Conservation (phyloP, 352 stramenopile species). For the Phytopythium montanum region DNA sequence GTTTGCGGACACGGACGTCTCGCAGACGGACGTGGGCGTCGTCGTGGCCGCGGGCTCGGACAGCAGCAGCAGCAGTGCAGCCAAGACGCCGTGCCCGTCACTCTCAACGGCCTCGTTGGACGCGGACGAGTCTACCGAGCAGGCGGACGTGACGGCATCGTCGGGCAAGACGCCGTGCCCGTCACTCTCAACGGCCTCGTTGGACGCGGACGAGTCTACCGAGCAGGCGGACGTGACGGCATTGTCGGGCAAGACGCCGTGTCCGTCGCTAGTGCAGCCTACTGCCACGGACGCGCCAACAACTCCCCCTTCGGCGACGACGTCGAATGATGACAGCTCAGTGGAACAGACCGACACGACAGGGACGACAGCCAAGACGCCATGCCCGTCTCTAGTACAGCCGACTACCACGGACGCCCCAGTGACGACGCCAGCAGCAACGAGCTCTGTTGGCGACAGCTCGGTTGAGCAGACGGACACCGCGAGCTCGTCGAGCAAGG, state of each 20-base stretch:
- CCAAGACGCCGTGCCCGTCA: slow-evolving; percentile 15
- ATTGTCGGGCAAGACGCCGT: slow-evolving; percentile 3
- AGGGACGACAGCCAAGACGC: neutral
- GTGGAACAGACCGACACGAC: neutral
- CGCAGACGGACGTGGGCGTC: slow-evolving; percentile 18
- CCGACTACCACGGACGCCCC: neutral
- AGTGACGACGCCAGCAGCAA: slow-evolving; percentile 4
- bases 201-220: neutral
- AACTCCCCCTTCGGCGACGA: neutral
- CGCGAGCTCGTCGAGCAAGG: neutral
- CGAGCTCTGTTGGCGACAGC: slow-evolving; percentile 15
- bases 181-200: slow-evolving; percentile 10
- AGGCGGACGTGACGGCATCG: neutral
- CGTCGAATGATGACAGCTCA: slow-evolving; percentile 4
- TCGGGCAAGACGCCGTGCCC: slow-evolving; percentile 13
- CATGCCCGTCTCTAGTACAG: slow-evolving; percentile 1
- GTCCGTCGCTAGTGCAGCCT: slow-evolving; percentile 7
- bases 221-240: neutral
- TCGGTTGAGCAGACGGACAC: slow-evolving; percentile 11
- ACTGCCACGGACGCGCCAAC: slow-evolving; percentile 5
- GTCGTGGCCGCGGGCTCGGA: slow-evolving; percentile 15
- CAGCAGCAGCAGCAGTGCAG: slow-evolving; percentile 3
- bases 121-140: neutral
- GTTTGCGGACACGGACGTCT: slow-evolving; percentile 11
- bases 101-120: slow-evolving; percentile 7